Conservation (phyloP, 2,329 filamentous ascomycete species). For the Colletotrichum sp. region DNA sequence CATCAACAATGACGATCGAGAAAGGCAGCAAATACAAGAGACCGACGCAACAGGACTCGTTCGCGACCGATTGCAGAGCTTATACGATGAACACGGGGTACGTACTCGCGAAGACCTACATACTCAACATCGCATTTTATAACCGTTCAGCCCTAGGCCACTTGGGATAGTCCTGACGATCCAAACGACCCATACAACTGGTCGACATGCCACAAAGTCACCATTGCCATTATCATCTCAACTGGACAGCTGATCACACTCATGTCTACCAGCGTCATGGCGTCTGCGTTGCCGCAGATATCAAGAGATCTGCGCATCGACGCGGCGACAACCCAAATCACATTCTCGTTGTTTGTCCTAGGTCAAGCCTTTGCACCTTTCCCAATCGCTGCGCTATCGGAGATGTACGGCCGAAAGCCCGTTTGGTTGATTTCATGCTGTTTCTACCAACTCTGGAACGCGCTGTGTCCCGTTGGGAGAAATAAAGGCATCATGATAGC, state of each 20-base stretch:
- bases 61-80: not conserved
- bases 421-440: conserved; percentile 42
- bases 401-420: conserved; percentile 41
- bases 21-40: not conserved
- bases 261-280: conserved; percentile 42
- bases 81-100: not conserved
- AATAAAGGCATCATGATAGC: conserved; percentile 55
- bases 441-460: conserved; percentile 36
- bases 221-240: conserved; percentile 34
- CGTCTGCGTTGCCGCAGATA: conserved; percentile 37
- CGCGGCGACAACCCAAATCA: not conserved
- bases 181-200: conserved; percentile 57
- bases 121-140: rapidly evolving
- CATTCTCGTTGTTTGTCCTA: conserved; percentile 45
- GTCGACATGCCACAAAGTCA: conserved; percentile 48
- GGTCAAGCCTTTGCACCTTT: conserved; percentile 49
- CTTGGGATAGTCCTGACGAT: conserved; percentile 53
- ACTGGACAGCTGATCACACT: conserved; percentile 37
- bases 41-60: not conserved
- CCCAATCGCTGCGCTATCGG: conserved; percentile 46
- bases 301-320: conserved; percentile 33
- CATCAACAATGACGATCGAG: not conserved
- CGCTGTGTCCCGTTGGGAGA: conserved; percentile 55
- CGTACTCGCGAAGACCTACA: not conserved
- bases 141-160: not conserved